Conservation (phyloP, 1,139 yeast genomes). For the Spathaspora jeffriesii region DNA sequence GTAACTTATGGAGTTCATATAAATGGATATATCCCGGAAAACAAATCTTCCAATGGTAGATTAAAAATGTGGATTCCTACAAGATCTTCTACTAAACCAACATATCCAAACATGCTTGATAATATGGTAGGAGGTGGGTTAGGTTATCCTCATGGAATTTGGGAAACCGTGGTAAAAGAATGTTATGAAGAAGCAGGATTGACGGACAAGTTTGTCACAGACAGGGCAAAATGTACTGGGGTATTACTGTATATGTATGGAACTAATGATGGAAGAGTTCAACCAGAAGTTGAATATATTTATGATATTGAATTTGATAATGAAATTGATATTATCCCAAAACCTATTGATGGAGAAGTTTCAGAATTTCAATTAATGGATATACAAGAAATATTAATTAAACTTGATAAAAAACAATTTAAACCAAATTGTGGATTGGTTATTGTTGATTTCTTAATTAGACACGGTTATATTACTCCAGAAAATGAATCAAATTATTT, state of each 20-base stretch:
- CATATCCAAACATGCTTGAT: constrained; percentile 90
- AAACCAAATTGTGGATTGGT: constrained; percentile 90
- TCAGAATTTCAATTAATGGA: constrained; percentile 67
- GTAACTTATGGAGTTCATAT: constrained; percentile 90
- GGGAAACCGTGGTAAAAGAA: constrained; percentile 83
- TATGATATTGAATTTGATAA: constrained; percentile 67
- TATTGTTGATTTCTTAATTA: constrained; percentile 76
- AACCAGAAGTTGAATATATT: constrained; percentile 85
- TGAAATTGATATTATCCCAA: constrained; percentile 51
- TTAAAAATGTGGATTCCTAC: constrained; percentile 83
- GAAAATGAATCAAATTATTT: constrained; percentile 64
- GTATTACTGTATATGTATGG: constrained; percentile 65
- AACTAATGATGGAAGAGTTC: constrained; percentile 57
- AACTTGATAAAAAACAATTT: constrained; percentile 58
- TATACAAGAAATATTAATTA: constrained; percentile 53
- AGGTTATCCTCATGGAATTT: constrained; percentile 75
- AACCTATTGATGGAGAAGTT: constrained; percentile 86
- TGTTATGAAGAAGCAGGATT: constrained; percentile 91
- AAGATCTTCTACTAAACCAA: constrained; percentile 73
- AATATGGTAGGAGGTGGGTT: constrained; percentile 96
- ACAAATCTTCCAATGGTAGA: constrained; percentile 35
- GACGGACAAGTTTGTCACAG: constrained; percentile 46
- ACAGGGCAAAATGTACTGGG: constrained; percentile 55
- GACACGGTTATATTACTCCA: constrained; percentile 71
- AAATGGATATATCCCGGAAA: constrained; percentile 65